Base-by-base conservation (phyloP, 306 rosid genomes). In the Quercus parvula region DNA sequence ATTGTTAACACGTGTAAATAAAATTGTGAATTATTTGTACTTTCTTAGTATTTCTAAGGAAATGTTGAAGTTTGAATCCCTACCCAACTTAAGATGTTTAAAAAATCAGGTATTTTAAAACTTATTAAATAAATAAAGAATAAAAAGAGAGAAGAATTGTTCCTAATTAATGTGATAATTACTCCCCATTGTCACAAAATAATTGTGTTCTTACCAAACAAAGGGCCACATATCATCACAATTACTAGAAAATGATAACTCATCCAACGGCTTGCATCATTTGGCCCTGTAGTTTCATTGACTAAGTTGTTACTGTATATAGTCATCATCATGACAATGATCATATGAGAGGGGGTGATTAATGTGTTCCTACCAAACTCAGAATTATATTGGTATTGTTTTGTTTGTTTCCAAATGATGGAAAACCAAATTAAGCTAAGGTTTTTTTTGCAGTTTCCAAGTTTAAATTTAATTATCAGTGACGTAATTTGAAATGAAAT, bases 221-320 rank as follows among this genome's bases (percentile, higher is more conserved):
- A 49, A 71, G 11, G 83, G 66, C 73, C 77, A 38, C 70, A 67
- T 41, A 8, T 56, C 73, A 69, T 82, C 64, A 76, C 70, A 74
- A 81, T 63, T 75, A 72, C 79, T 41, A 8, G 46, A 81, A 78
- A 86, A 81, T 71, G 77, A 81, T 77, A 70, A 67, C 79, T 71
- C 75, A 77, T 70, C 73, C 57, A 64, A 86, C 80, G 85, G 79
- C 82, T 77, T 77, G 56, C 82, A 82, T 79, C 71, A 79, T 71
- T 79, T 84, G 83, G 66, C 54, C 66, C 83, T 76, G 82, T 81
- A 81, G 86, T 74, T 79, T 84, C 82, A 86, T 86, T 86, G 83
- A 86, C 82, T 83, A 73, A 81, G 75, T 46, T 49, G 81, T 76
- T 31, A 55, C 71, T 79, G 83, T 79, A 81, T 27, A 41, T 71